These are phyloP conservation scores for Populus hybrid DNA, from an alignment of 441 rosid species.

Conservation along the genomic window DNA sequence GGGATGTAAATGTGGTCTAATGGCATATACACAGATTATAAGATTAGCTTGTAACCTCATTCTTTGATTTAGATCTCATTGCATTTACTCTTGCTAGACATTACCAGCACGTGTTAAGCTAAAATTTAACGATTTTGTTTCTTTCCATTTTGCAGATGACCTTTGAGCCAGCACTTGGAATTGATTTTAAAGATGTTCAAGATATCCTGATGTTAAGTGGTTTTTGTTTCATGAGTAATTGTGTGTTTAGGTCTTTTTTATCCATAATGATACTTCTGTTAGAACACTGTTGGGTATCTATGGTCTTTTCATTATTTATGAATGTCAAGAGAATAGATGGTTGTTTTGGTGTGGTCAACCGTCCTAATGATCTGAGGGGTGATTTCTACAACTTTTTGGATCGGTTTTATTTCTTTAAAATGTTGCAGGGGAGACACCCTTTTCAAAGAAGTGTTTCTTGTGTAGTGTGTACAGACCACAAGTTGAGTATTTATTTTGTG, in stretches of 20 bases:
- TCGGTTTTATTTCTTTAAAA: neutral
- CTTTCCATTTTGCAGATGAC: neutral
- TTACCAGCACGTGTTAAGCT: neutral
- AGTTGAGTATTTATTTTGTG: neutral
- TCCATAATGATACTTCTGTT: neutral
- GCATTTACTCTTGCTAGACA: neutral
- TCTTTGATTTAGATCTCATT: neutral
- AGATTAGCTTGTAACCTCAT: neutral
- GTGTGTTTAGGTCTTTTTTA: neutral
- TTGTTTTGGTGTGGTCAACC: neutral
- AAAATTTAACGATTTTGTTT: neutral
- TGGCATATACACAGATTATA: neutral
- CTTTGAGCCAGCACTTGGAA: neutral
- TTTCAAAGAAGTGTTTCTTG: neutral
- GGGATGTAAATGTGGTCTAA: neutral
- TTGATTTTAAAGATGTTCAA: slow-evolving; percentile 4
- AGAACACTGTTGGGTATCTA: neutral
- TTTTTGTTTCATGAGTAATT: neutral
- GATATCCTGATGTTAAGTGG: neutral
- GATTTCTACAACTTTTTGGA: neutral
- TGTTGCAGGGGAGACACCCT: neutral
- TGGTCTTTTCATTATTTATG: neutral
- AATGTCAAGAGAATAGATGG: neutral
- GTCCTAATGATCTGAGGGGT: neutral
- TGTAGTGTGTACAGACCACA: neutral